phyloP scores from a whole-genome alignment of 208 protist genomes.

The Acanthamoeba comandoni region DNA sequence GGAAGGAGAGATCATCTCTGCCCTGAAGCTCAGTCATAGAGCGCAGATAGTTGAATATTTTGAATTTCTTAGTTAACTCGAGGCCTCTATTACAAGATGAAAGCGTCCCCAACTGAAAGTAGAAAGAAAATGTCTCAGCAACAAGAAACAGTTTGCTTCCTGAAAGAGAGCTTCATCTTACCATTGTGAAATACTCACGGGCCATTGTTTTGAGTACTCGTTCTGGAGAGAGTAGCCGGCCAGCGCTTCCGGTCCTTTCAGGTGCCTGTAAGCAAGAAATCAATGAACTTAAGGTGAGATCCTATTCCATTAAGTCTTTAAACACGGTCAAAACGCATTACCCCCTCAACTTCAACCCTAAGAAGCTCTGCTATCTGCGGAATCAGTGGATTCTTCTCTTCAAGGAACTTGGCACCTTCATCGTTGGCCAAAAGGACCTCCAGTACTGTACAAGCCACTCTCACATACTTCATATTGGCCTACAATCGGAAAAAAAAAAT shows the following conservation, averaged over 20 bases:
- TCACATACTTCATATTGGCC: constrained; percentile 82
- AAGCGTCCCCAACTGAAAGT: constrained; percentile 47
- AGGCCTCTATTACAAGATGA: constrained; percentile 54
- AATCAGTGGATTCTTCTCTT: constrained; percentile 79
- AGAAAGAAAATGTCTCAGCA: not conserved
- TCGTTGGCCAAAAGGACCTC: constrained; percentile 77
- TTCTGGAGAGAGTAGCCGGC: constrained; percentile 71
- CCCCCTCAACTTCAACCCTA: constrained; percentile 66
- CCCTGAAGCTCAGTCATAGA: constrained; percentile 76
- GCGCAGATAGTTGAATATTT: constrained; percentile 79
- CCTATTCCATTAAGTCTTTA: too few species aligned
- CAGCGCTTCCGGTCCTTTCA: too few species aligned
- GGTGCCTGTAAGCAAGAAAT: too few species aligned
- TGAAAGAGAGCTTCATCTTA: constrained; percentile 45
- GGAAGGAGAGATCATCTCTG: constrained; percentile 78
- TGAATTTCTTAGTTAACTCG: constrained; percentile 75
- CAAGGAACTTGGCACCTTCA: constrained; percentile 75
- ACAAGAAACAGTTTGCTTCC: too few species aligned
- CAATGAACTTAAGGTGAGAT: too few species aligned
- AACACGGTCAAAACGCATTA: too few species aligned
- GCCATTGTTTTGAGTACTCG: constrained; percentile 81
- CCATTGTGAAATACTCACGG: constrained; percentile 82
- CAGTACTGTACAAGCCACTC: constrained; percentile 67
- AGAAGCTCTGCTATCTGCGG: constrained; percentile 81
- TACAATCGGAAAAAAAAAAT: constrained; percentile 77